Evolutionary conservation across 78 protist genomes (phyloP), one percentile per base, ranked within the genome.

Genomic region (Chrysochromulina parva): DNA sequence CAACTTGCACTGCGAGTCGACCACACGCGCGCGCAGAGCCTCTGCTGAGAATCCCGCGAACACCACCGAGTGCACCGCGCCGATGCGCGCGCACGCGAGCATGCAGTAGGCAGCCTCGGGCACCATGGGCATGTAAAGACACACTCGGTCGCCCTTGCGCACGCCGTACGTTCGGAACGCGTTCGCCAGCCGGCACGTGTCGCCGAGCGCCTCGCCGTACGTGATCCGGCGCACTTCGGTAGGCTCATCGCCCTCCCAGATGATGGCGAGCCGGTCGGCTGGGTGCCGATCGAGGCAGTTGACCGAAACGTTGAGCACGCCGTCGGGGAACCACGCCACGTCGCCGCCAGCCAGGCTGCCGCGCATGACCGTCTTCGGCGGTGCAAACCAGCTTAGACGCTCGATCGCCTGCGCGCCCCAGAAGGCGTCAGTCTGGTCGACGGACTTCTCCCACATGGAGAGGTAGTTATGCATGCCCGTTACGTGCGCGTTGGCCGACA

Each of bases 41-140:
- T 85, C 88, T 20, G 93, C 90, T 50, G 87, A 76, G 90, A 91
- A 91, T 38, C 94, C 94, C 53, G 89, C 93, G 87, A 91, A 91
- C 22, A 91, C 97, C 16, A 97, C 98, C 22, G 96, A 88, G 94
- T 96, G 98, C n/a, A 97, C 66, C 0, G 98, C 98, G 54, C 99
- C 99, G 50, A 98, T 95, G 50, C 98, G 93, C n/a, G 99, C 98
- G 67, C 98, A 97, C 53, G 99, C 99, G 58, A 98, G 96, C 98
- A 98, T 97, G 38, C 98, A 91, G 55, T 93, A 85, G 73, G 81
- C 82, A 14, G 95, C 90, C 88, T 96, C 95, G 60, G 95, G 92
- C 60, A 95, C 87, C 93, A 95, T 98, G 66, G 99, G 98, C 95
- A 98, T 69, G 92, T 96, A 98, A 65, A 98, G 95, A 47, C 95